phyloP scores from a whole-genome alignment of 176 grass and related monocot species.

The Chloris gayana region DNA sequence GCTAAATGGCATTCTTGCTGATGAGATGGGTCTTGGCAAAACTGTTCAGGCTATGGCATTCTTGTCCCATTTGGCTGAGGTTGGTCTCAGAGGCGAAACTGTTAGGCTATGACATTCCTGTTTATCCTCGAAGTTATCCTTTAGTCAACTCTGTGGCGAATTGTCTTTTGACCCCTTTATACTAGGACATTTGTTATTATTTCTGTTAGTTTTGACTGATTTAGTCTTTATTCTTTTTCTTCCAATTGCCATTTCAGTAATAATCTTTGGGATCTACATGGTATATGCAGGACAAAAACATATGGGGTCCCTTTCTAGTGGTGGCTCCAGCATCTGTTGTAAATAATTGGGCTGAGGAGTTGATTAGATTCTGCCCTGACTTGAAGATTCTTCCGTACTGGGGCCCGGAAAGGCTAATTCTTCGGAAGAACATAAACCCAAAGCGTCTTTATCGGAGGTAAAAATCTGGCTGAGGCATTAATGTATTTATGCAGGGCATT shows the following conservation, averaged over 20 bases:
- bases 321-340: constrained; percentile 98
- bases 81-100: constrained; percentile 80
- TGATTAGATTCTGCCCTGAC: constrained; percentile 94
- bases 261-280: constrained; percentile 23
- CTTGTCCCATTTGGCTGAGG: constrained; percentile 98
- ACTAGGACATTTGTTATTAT: not conserved
- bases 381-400: constrained; percentile 98
- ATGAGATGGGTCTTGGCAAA: constrained; percentile 99
- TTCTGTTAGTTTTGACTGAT: not conserved
- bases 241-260: not conserved
- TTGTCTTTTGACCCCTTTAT: constrained; percentile 1
- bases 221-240: constrained; percentile 2
- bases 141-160: constrained; percentile 5
- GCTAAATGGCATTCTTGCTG: constrained; percentile 99
- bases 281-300: constrained; percentile 91
- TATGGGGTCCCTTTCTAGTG: constrained; percentile 99
- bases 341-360: constrained; percentile 99
- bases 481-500: not conserved
- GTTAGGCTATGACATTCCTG: constrained; percentile 85
- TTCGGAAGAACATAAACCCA: constrained; percentile 95
- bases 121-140: constrained; percentile 1
- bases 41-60: constrained; percentile 99
- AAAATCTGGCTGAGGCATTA: constrained; percentile 14
- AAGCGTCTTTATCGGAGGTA: constrained; percentile 95
- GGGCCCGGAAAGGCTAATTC: constrained; percentile 78